Conservation (phyloP, 202 grass and related monocot species). For the Schoenoplectus tabernaemontani region DNA sequence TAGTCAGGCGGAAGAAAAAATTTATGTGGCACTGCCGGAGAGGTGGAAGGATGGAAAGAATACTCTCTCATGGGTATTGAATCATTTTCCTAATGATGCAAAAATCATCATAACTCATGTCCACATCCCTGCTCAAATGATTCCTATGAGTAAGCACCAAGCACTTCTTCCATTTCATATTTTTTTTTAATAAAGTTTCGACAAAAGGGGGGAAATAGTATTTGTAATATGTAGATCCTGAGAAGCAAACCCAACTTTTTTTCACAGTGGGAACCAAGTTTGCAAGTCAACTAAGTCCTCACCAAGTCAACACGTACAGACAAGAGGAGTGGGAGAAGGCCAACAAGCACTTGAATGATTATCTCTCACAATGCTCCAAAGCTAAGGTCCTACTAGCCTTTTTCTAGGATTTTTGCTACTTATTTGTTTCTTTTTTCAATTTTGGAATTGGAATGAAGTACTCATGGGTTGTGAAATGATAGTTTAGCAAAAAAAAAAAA, state of each 20-base stretch:
- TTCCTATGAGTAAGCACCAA: slow-evolving; percentile 15
- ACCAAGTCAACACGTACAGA: neutral
- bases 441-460: neutral
- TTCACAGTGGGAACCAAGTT: neutral
- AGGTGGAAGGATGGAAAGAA: slow-evolving; percentile 38
- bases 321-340: neutral
- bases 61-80: slow-evolving; percentile 43
- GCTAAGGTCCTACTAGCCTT: neutral
- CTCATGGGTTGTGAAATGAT: neutral
- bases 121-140: slow-evolving; percentile 17
- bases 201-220: neutral
- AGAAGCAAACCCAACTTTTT: neutral
- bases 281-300: neutral
- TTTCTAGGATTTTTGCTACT: neutral
- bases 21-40: slow-evolving; percentile 58
- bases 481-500: neutral
- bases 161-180: neutral
- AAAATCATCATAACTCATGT: slow-evolving; percentile 41
- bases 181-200: neutral
- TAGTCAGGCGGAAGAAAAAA: slow-evolving; percentile 5
- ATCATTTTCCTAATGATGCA: slow-evolving; percentile 1
- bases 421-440: neutral
- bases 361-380: neutral
- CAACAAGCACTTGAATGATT: neutral
- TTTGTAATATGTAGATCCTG: neutral